phyloP scores from a whole-genome alignment of 306 rosid genomes.

The Elaeagnus macrophylla region DNA sequence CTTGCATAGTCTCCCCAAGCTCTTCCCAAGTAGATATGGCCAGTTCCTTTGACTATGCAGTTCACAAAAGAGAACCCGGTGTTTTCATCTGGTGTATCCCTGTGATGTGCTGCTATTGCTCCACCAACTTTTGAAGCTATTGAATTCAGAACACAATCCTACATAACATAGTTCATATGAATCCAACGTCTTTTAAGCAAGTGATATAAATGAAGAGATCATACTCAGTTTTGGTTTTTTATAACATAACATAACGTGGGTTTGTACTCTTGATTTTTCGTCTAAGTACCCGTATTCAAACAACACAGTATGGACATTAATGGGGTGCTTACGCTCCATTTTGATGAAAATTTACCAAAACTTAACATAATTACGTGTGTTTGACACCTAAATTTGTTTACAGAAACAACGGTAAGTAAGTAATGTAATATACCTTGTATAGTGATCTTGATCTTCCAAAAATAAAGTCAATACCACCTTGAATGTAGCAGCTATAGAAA shows the following conservation, averaged over 20 bases:
- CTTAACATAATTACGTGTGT: too few relatives aligned
- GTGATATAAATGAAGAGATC: too few relatives aligned
- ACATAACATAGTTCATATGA: not conserved
- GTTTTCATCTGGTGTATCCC: slow-evolving; percentile 36
- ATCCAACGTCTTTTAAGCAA: not conserved
- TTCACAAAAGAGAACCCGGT: slow-evolving; percentile 73
- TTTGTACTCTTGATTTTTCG: too few relatives aligned
- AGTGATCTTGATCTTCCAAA: slow-evolving; percentile 75
- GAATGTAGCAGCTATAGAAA: slow-evolving; percentile 47
- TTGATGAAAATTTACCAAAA: too few relatives aligned
- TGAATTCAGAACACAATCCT: slow-evolving; percentile 56
- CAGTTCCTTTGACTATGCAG: slow-evolving; percentile 57
- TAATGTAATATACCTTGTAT: slow-evolving; percentile 37
- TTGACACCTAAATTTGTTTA: too few relatives aligned
- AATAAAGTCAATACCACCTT: slow-evolving; percentile 73
- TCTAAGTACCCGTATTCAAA: too few relatives aligned
- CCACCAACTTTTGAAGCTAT: slow-evolving; percentile 41
- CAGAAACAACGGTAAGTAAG: too few relatives aligned
- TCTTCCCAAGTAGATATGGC: slow-evolving; percentile 57
- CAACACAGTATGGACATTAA: too few relatives aligned
- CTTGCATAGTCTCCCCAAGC: slow-evolving; percentile 90
- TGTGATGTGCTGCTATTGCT: slow-evolving; percentile 88
- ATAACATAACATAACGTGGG: too few relatives aligned
- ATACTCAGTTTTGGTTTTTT: too few relatives aligned
- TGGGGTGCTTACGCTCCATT: too few relatives aligned